Percentiles rank a stretch among this genome's conserved stretches.
Conservation (phyloP, 1,284 basidiomycete species). For the Cerrena zonata region DNA sequence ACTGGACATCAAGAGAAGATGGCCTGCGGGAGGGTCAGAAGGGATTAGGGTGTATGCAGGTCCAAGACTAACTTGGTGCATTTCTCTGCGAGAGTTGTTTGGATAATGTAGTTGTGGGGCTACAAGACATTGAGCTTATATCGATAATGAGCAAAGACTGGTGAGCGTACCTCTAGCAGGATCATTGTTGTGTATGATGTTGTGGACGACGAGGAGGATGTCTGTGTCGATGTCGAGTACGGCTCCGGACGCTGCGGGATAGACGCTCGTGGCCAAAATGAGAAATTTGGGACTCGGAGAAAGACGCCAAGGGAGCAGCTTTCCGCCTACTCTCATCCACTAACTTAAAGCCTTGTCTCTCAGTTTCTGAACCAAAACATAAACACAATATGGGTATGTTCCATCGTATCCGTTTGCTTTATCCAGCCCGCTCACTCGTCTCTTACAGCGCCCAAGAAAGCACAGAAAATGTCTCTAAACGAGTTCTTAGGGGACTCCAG, state of each 20-base stretch:
- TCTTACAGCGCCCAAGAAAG: conserved; percentile 74
- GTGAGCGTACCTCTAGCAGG: conserved; percentile 55
- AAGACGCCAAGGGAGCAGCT: background rate
- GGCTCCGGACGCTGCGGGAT: background rate
- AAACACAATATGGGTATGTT: conserved; percentile 31
- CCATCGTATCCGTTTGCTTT: background rate
- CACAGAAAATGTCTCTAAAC: conserved; percentile 83
- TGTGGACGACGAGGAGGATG: conserved; percentile 8
- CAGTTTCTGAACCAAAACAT: too few species aligned
- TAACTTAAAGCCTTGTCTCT: too few species aligned
- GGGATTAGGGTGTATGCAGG: conserved; percentile 8
- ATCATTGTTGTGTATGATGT: conserved; percentile 44
- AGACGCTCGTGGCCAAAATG: background rate
- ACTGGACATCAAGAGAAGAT: conserved; percentile 85
- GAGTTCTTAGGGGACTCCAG: conserved; percentile 83
- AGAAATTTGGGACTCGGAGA: background rate
- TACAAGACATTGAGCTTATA: conserved; percentile 25
- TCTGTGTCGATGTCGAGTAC: background rate
- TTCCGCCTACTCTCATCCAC: background rate
- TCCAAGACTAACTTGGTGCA: conserved; percentile 66
- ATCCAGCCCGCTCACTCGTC: conserved; percentile 3
- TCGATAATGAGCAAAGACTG: background rate
- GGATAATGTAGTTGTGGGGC: conserved; percentile 90
- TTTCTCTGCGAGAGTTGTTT: conserved; percentile 87
- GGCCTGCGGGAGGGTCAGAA: conserved; percentile 50